These are phyloP conservation scores for Kurtzmaniella natalensis DNA, from an alignment of 1,139 yeast species.

Conservation along the genomic window DNA sequence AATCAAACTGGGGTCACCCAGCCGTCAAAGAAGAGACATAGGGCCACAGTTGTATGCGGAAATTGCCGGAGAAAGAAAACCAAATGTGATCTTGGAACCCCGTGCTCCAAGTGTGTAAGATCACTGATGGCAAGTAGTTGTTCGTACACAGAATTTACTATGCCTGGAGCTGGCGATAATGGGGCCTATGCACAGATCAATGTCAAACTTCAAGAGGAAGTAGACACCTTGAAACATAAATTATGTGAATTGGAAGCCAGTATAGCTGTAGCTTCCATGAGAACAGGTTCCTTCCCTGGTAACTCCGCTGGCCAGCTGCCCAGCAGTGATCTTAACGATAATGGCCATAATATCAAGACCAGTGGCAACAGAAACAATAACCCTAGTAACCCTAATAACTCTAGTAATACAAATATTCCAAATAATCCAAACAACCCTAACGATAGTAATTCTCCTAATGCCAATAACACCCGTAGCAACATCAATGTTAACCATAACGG, in stretches of 20 bases:
- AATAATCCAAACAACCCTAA: background rate
- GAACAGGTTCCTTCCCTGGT: background rate
- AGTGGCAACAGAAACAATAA: background rate
- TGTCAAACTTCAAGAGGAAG: slow-evolving; percentile 5
- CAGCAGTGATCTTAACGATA: no score
- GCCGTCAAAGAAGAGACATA: slow-evolving; percentile 7
- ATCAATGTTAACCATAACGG: background rate
- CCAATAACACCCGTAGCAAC: background rate
- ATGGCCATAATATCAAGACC: no score
- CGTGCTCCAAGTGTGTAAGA: slow-evolving; percentile 9
- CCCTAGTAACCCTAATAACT: background rate
- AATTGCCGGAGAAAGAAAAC: slow-evolving; percentile 11
- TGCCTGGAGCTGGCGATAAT: slow-evolving; percentile 1
- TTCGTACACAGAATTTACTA: slow-evolving; percentile 6
- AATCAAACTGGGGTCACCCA: no score
- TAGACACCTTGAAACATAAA: slow-evolving; percentile 8
- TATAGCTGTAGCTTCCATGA: slow-evolving; percentile 8
- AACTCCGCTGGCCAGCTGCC: no score
- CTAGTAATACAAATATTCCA: background rate
- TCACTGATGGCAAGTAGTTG: slow-evolving; percentile 8
- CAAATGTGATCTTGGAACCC: slow-evolving; percentile 9
- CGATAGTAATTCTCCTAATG: slow-evolving; percentile 2
- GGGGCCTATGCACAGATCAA: no score
- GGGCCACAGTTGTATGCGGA: slow-evolving; percentile 10
- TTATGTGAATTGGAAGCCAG: slow-evolving; percentile 11